phyloP scores from a whole-genome alignment of 106 monocot genomes.

The Iris macrosiphon region DNA sequence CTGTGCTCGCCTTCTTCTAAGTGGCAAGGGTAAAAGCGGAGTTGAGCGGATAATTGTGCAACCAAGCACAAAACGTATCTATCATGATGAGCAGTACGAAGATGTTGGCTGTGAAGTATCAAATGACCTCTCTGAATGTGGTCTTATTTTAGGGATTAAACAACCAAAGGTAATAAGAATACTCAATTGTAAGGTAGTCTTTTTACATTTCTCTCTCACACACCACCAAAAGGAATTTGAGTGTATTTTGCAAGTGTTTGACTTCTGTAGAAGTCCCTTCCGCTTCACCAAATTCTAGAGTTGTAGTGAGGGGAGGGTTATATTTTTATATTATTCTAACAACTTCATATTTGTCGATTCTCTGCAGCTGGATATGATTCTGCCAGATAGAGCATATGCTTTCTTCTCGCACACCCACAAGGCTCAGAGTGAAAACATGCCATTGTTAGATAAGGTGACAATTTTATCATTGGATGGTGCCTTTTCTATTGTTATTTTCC shows the following conservation, averaged over 20 bases:
- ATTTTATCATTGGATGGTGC: background rate
- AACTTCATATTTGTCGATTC: constrained; percentile 1
- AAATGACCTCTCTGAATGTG: constrained; percentile 85
- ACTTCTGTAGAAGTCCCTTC: too few relatives aligned
- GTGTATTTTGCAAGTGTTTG: too few relatives aligned
- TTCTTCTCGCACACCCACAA: constrained; percentile 99
- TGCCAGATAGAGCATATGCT: constrained; percentile 84
- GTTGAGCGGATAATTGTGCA: constrained; percentile 74
- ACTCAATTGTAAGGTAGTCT: too few relatives aligned
- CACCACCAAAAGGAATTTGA: too few relatives aligned
- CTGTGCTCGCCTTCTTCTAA: constrained; percentile 82
- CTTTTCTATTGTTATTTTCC: too few relatives aligned
- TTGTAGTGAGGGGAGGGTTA: too few relatives aligned
- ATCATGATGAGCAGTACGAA: constrained; percentile 71
- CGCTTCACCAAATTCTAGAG: too few relatives aligned
- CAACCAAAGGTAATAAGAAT: constrained; percentile 81
- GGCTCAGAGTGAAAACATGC: constrained; percentile 92
- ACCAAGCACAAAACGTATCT: constrained; percentile 79
- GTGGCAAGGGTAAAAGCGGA: constrained; percentile 37
- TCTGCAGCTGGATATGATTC: constrained; percentile 76
- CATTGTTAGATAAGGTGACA: constrained; percentile 76
- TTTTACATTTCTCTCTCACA: too few relatives aligned
- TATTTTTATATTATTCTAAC: too few relatives aligned
- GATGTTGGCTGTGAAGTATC: constrained; percentile 94
- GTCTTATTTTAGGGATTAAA: constrained; percentile 89